Conservation (phyloP, 75 land plant species). For the Gnetum montanum region DNA sequence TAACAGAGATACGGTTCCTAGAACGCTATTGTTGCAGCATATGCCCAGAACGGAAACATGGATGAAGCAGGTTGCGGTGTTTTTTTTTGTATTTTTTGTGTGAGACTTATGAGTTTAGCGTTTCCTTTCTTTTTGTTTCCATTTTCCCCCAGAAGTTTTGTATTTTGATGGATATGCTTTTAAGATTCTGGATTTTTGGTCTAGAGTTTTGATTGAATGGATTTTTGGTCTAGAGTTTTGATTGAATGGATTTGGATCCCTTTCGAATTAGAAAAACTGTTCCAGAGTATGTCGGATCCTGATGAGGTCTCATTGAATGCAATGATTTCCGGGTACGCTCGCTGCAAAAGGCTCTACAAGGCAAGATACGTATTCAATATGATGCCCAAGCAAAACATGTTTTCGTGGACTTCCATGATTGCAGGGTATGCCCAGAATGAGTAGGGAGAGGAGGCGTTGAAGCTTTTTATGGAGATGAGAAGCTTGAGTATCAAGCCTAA, state of each 20-base stretch:
- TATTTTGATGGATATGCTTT: too few species aligned
- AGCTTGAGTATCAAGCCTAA: conserved; percentile 13
- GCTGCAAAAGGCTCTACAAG: too few species aligned
- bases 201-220: too few species aligned
- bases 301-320: background rate
- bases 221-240: too few species aligned
- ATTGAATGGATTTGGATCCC: too few species aligned
- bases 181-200: too few species aligned
- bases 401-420: conserved; percentile 48
- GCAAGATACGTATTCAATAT: too few species aligned
- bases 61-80: too few species aligned
- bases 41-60: background rate
- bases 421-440: conserved; percentile 28
- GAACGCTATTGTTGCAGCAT: background rate
- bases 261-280: background rate
- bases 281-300: background rate
- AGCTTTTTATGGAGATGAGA: conserved; percentile 21
- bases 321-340: background rate
- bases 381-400: conserved; percentile 17
- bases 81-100: too few species aligned
- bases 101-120: too few species aligned
- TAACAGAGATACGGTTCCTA: background rate
- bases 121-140: too few species aligned
- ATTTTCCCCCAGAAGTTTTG: too few species aligned
- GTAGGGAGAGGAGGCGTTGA: conserved; percentile 10